Evolutionary conservation across 306 rosid species (phyloP).

Genomic region (Cucumis sativus): DNA sequence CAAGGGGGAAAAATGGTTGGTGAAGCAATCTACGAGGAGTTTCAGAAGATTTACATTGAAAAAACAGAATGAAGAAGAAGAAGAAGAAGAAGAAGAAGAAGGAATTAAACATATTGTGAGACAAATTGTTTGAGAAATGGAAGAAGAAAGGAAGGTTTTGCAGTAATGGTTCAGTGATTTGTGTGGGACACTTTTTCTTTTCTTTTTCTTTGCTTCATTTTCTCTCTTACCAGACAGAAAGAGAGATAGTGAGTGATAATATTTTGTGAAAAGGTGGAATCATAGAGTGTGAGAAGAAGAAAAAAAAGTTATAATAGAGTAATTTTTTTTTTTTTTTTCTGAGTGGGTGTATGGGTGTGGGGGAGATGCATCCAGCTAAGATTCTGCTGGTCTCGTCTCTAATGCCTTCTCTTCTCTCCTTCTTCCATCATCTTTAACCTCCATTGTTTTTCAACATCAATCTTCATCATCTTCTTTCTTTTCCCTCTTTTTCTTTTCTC

Average conservation of each 20-base stretch:
- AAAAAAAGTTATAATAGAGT: conserved; percentile 4
- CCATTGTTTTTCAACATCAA: neutral
- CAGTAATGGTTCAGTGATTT: conserved; percentile 17
- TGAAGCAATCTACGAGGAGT: conserved; percentile 47
- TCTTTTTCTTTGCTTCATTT: neutral
- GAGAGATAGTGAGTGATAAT: neutral
- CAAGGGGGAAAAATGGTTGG: conserved; percentile 35
- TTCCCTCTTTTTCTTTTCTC: neutral
- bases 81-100: conserved; percentile 11
- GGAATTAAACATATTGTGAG: conserved; percentile 31
- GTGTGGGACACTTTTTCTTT: conserved; percentile 3
- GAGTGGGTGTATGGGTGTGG: conserved; percentile 12
- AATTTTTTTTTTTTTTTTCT: conserved; percentile 8
- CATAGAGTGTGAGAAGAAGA: neutral
- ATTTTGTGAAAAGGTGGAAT: conserved; percentile 16
- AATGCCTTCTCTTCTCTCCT: neutral
- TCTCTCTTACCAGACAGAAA: neutral
- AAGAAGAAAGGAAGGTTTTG: conserved; percentile 3
- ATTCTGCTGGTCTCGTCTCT: conserved; percentile 27
- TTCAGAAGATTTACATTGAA: neutral
- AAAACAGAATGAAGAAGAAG: conserved; percentile 5
- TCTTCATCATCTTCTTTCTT: conserved; percentile 14
- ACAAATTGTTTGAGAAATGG: neutral
- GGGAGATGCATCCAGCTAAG: conserved; percentile 72
- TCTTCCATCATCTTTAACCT: neutral